Conservation (phyloP, 1,284 basidiomycete genomes). For the Austroboletus niveus region DNA sequence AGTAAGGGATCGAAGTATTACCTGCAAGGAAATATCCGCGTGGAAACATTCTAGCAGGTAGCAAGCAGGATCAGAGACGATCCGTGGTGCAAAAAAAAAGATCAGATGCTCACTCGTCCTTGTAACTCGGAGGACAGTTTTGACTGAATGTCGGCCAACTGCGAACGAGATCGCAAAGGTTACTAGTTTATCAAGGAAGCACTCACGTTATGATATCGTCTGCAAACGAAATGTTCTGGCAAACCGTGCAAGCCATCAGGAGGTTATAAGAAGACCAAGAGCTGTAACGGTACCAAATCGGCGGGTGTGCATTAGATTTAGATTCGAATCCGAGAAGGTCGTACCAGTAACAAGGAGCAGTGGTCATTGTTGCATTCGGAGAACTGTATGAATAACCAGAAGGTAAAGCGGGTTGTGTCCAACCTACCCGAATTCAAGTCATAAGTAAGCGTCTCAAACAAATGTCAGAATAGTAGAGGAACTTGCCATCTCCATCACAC, state of each 20-base stretch:
- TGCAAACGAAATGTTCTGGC: conserved; percentile 13
- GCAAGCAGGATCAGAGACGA: background rate
- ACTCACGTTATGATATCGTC: conserved; percentile 6
- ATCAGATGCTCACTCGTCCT: conserved; percentile 10
- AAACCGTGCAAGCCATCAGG: conserved; percentile 31
- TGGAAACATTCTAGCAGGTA: conserved; percentile 22
- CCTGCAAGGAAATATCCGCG: conserved; percentile 15
- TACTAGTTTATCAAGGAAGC: background rate
- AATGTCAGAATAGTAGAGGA: background rate
- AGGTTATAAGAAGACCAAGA: conserved; percentile 34
- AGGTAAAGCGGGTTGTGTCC: conserved; percentile 20
- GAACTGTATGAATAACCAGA: conserved; percentile 13
- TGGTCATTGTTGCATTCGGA: conserved; percentile 21
- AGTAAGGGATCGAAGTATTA: conserved; percentile 24
- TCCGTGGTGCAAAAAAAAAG: background rate
- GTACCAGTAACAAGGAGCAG: conserved; percentile 26
- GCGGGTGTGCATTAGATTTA: background rate
- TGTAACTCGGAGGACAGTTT: conserved; percentile 19
- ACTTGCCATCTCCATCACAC: conserved; percentile 26
- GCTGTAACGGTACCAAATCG: conserved; percentile 5
- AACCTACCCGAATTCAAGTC: conserved; percentile 9
- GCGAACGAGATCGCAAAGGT: background rate
- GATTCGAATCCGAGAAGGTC: background rate
- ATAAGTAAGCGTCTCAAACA: background rate
- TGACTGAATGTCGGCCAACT: conserved; percentile 25